A percentile compares a stretch with the other conserved stretches of the same genome.
Evolutionary conservation across 1,284 basidiomycete genomes (phyloP).

Genomic region (Exobasidium cylindrosporum): DNA sequence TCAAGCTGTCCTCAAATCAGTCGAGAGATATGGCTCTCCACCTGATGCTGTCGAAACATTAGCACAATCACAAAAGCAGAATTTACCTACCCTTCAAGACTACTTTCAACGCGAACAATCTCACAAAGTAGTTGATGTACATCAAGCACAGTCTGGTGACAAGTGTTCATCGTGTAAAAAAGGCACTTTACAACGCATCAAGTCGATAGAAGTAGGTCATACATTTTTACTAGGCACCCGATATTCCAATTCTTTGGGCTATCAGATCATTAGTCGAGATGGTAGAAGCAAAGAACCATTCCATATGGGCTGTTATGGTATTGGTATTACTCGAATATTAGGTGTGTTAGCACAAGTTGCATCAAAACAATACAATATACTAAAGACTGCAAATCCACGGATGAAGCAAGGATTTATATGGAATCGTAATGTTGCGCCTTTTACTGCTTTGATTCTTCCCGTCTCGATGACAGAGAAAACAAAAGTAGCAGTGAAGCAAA

Average conservation of each 20-base stretch:
- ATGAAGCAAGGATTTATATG: slow-evolving; percentile 6
- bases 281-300: slow-evolving; percentile 12
- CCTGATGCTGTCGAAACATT: background rate
- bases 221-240: slow-evolving; percentile 55
- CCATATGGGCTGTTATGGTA: slow-evolving; percentile 57
- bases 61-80: background rate
- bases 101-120: background rate
- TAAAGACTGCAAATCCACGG: background rate
- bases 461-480: background rate
- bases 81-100: background rate
- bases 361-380: background rate
- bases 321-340: slow-evolving; percentile 54
- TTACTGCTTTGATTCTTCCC: background rate
- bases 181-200: slow-evolving; percentile 26
- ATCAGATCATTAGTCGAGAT: slow-evolving; percentile 21
- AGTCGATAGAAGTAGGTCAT: slow-evolving; percentile 56
- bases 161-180: slow-evolving; percentile 28
- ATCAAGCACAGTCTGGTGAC: slow-evolving; percentile 33
- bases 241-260: slow-evolving; percentile 50
- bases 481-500: background rate
- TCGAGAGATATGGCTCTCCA: slow-evolving; percentile 1
- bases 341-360: slow-evolving; percentile 49
- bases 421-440: slow-evolving; percentile 8
- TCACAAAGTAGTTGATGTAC: slow-evolving; percentile 24
- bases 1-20: slow-evolving; percentile 21